Evolutionary conservation across 495 filamentous ascomycete genomes (phyloP).

Genomic region (Terfezia boudieri): DNA sequence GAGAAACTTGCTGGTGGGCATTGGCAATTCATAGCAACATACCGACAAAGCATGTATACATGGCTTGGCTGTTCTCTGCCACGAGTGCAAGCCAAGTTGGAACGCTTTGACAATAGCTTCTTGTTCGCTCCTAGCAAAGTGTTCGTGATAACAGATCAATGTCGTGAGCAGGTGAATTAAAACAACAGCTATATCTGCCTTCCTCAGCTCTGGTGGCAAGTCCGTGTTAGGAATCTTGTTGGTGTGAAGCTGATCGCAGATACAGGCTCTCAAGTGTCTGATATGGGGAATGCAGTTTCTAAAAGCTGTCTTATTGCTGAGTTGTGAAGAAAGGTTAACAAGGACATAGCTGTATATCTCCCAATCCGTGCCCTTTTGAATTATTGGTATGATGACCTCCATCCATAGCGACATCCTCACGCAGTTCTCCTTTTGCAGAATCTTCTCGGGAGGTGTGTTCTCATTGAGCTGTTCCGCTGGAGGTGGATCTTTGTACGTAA

Average conservation of each 20-base stretch:
- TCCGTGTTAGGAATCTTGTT: slow-evolving; percentile 57
- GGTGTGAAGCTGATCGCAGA: slow-evolving; percentile 62
- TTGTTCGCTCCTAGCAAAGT: slow-evolving; percentile 65
- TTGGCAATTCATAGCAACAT: slow-evolving; percentile 79
- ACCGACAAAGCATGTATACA: slow-evolving; percentile 89
- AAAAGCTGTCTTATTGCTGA: slow-evolving; percentile 79
- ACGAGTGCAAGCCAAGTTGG: slow-evolving; percentile 54
- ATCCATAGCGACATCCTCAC: slow-evolving; percentile 56
- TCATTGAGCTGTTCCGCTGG: not conserved
- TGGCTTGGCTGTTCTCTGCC: slow-evolving; percentile 66
- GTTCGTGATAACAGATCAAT: slow-evolving; percentile 64
- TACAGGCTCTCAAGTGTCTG: slow-evolving; percentile 45
- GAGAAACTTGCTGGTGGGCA: slow-evolving; percentile 57
- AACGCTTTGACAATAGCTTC: slow-evolving; percentile 77
- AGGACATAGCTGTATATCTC: slow-evolving; percentile 82
- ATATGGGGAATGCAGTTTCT: slow-evolving; percentile 44
- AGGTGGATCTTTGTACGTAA: slow-evolving; percentile 18
- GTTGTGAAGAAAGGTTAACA: slow-evolving; percentile 64
- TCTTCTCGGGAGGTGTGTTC: slow-evolving; percentile 16
- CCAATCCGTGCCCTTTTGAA: slow-evolving; percentile 70
- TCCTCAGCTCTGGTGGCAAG: slow-evolving; percentile 48
- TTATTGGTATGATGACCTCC: slow-evolving; percentile 44
- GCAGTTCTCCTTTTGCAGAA: slow-evolving; percentile 25
- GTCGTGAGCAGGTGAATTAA: slow-evolving; percentile 67
- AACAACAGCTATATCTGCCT: slow-evolving; percentile 69